Base-by-base conservation (phyloP, 371 early-diverging fungal genomes). In the Nosema muscidifuracis region DNA sequence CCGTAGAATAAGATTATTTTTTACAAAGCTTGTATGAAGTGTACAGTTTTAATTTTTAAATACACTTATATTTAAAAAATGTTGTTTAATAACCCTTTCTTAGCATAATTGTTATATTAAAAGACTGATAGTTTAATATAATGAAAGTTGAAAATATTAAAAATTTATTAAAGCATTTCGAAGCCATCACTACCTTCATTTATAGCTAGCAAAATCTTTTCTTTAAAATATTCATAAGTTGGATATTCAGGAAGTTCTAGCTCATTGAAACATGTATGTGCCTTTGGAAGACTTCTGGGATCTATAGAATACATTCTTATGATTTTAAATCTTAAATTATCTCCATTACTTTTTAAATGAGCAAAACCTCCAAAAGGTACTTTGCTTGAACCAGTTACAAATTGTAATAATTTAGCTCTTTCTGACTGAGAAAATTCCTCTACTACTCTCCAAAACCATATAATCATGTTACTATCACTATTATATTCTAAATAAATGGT, bases 391-490 rank as follows among this genome's bases (percentile, higher is more conserved):
- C 98, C 96, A 0, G 98, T 97, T 18, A 89, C 90, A 85, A 95
- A 97, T 82, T 95, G 96, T 56, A 97, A 84, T 62, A 97, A 83
- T 81, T 94, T 94, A 26, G 98, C 94, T 1, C 93, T 85, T 82
- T 95, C 92, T 83, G 93, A 93, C 80, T 91, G 92, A 75, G 89
- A 89, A 82, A 95, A 93, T 73, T 90, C 89, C 18, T 94, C 87
- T 12, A 97, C 95, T 0, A 92, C 93, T 33, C 94, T 85, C 98
- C 98, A 97, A 86, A 96, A 95, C 94, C 94, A 93, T 80, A 92
- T 92, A 53, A 97, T 87, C 73, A 90, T 93, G 12, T 91, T 89
- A 4, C 90, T 89, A 24, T 88, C 83, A 2, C 86, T 73, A 12
- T 89, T 86, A 82, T 93, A 97, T 57, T 91, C 93, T 73, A 89